phyloP scores from a whole-genome alignment of 139 green algal species.

The Diplosphaera chodatii region DNA sequence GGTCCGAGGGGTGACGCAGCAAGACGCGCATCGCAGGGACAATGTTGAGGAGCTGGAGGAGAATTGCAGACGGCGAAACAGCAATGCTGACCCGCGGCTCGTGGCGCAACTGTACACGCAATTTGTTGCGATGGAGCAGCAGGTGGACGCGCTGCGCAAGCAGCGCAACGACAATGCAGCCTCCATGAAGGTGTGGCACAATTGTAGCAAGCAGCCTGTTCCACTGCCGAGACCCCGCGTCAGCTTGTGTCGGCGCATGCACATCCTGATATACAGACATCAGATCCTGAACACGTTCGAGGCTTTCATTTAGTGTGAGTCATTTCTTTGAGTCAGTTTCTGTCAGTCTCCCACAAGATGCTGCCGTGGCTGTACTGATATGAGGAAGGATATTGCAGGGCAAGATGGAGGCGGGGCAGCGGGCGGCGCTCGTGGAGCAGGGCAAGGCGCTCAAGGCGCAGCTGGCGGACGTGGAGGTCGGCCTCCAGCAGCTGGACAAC shows the following conservation, averaged over 20 bases:
- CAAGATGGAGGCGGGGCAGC: constrained; percentile 74
- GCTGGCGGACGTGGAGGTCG: constrained; percentile 65
- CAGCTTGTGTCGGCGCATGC: too few species aligned
- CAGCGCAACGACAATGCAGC: constrained; percentile 80
- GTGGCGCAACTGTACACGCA: constrained; percentile 85
- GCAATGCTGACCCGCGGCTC: constrained; percentile 53
- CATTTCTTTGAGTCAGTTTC: too few species aligned
- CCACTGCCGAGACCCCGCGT: background rate
- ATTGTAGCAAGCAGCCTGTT: too few species aligned
- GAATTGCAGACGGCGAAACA: constrained; percentile 67
- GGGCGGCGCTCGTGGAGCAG: constrained; percentile 64
- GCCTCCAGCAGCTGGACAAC: constrained; percentile 49
- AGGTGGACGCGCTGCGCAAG: constrained; percentile 61
- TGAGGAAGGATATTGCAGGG: too few species aligned
- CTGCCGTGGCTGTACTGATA: too few species aligned
- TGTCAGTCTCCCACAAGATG: too few species aligned
- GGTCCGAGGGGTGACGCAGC: too few species aligned
- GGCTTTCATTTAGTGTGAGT: too few species aligned
- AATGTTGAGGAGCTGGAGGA: constrained; percentile 46
- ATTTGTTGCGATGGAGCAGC: constrained; percentile 43
- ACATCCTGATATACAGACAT: too few species aligned
- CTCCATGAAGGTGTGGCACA: constrained; percentile 95
- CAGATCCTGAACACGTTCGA: too few species aligned
- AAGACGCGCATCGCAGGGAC: background rate
- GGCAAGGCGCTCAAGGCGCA: constrained; percentile 89